Conservation (phyloP, 495 filamentous ascomycete species). For the Terfezia boudieri region DNA sequence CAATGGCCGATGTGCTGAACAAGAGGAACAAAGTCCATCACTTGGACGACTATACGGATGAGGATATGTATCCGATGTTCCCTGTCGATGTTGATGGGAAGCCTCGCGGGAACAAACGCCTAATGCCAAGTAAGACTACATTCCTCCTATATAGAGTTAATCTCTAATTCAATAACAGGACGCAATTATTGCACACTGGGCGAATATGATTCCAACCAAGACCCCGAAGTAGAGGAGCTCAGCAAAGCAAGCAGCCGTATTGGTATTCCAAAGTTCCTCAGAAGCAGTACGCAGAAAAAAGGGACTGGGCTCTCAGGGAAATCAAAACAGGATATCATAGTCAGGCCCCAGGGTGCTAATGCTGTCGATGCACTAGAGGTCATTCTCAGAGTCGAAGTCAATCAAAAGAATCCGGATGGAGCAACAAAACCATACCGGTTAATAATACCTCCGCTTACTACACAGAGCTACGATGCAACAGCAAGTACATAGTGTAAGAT, state of each 20-base stretch:
- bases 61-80: slow-evolving; percentile 90
- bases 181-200: slow-evolving; percentile 17
- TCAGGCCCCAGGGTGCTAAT: not conserved
- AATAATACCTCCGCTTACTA: slow-evolving; percentile 47
- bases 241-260: not conserved
- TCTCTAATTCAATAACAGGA: slow-evolving; percentile 2
- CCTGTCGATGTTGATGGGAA: slow-evolving; percentile 70
- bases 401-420: slow-evolving; percentile 62
- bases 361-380: slow-evolving; percentile 50
- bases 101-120: slow-evolving; percentile 64
- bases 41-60: slow-evolving; percentile 62
- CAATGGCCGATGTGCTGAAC: slow-evolving; percentile 80
- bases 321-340: not conserved
- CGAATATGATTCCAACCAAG: slow-evolving; percentile 3
- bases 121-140: slow-evolving; percentile 48
- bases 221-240: not conserved
- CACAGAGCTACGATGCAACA: not conserved
- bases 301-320: not conserved
- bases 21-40: slow-evolving; percentile 87
- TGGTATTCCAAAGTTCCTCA: not conserved
- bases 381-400: slow-evolving; percentile 67
- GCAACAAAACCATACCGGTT: slow-evolving; percentile 71
- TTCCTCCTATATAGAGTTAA: not conserved
- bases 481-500: not conserved
- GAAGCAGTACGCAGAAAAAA: not conserved